Conservation (phyloP, 495 filamentous ascomycete species). For the Podospora comata region DNA sequence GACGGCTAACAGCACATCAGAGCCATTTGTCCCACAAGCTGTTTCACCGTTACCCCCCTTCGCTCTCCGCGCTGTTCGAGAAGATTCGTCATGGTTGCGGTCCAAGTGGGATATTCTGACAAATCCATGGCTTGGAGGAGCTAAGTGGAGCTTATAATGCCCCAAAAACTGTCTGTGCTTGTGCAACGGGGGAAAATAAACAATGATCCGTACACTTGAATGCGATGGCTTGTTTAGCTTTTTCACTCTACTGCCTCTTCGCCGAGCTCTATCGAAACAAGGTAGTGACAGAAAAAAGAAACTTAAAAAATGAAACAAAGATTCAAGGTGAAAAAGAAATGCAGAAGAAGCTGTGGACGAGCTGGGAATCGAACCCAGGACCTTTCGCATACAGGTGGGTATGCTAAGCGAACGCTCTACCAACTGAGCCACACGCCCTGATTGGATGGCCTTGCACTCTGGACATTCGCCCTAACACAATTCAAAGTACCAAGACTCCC, state of each 20-base stretch:
- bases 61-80: not conserved
- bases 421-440: constrained; percentile 31
- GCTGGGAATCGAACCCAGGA: constrained; percentile 31
- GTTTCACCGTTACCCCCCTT: not conserved
- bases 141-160: constrained; percentile 1
- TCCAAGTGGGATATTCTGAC: not conserved
- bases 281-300: not conserved
- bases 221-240: not conserved
- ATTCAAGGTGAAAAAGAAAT: not conserved
- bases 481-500: no score
- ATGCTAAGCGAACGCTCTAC: constrained; percentile 31
- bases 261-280: not conserved
- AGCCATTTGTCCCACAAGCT: not conserved
- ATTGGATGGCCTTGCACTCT: not conserved
- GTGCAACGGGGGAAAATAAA: not conserved
- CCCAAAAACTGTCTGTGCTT: not conserved
- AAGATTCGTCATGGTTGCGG: not conserved
- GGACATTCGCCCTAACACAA: no score
- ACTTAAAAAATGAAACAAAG: not conserved
- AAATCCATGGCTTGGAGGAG: not conserved
- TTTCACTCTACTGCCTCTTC: not conserved
- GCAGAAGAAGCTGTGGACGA: constrained; percentile 18
- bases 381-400: constrained; percentile 23
- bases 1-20: no score
- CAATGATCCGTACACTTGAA: not conserved